Evolutionary conservation across 2,329 filamentous ascomycete genomes (phyloP).

Genomic region (Xylariaceae sp.): DNA sequence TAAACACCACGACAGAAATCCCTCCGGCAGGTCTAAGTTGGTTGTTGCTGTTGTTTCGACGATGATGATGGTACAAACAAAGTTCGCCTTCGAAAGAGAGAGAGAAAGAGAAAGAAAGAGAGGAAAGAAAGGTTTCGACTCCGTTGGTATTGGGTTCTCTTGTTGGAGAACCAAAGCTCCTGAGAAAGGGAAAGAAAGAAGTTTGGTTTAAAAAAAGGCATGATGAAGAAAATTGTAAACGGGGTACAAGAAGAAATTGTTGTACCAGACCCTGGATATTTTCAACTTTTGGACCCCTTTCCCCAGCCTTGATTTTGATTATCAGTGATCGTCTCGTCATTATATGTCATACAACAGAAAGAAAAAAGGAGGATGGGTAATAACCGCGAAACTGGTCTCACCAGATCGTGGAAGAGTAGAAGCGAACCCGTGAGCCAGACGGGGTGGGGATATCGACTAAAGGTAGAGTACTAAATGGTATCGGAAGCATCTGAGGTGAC

Average conservation of each 20-base stretch:
- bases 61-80: too few relatives aligned
- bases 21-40: too few relatives aligned
- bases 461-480: not conserved
- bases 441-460: not conserved
- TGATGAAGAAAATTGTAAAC: conserved; percentile 2
- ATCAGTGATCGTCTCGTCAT: conserved; percentile 14
- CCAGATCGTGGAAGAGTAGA: not conserved
- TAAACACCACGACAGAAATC: too few relatives aligned
- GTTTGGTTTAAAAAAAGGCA: too few relatives aligned
- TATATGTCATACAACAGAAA: conserved; percentile 8
- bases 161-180: too few relatives aligned
- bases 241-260: not conserved
- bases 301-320: conserved; percentile 3
- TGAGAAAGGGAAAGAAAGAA: too few relatives aligned
- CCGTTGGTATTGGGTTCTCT: too few relatives aligned
- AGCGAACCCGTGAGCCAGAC: not conserved
- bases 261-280: not conserved
- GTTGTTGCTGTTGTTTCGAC: too few relatives aligned
- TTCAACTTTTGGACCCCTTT: not conserved
- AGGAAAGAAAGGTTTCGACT: not conserved
- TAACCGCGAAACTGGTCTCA: not conserved
- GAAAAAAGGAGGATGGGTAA: not conserved
- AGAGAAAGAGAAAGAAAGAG: not conserved
- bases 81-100: not conserved
- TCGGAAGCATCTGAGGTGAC: not conserved